A percentile compares a stretch with the other conserved stretches of the same genome.
phyloP scores from a whole-genome alignment of 208 protist species.

The Acanthamoeba quina region DNA sequence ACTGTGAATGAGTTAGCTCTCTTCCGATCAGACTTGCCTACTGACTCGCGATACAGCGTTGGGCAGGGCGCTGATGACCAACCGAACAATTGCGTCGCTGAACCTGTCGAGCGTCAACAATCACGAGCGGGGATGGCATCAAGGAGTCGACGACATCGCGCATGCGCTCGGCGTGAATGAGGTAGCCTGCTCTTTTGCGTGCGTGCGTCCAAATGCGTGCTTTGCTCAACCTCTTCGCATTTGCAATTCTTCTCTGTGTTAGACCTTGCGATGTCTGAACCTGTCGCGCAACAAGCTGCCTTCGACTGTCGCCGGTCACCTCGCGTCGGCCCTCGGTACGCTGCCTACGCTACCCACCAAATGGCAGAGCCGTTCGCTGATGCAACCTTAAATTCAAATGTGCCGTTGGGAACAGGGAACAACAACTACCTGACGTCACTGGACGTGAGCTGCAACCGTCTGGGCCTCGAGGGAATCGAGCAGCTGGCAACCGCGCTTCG shows the following conservation, averaged over 20 bases:
- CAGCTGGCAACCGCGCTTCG: conserved; percentile 12
- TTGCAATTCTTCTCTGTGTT: not conserved
- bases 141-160: not conserved
- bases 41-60: not conserved
- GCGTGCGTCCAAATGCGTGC: too few species aligned
- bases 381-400: not conserved
- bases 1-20: too few species aligned
- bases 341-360: not conserved
- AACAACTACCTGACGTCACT: conserved; percentile 44
- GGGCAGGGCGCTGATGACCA: not conserved
- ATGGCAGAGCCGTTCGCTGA: not conserved
- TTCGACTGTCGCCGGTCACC: not conserved
- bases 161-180: conserved; percentile 18
- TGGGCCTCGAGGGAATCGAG: conserved; percentile 17
- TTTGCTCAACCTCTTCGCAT: not conserved
- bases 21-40: not conserved
- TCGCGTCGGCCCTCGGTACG: conserved; percentile 23
- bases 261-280: not conserved
- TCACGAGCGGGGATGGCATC: conserved; percentile 38
- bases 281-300: conserved; percentile 61
- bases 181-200: not conserved
- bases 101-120: conserved; percentile 42
- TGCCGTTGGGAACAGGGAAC: not conserved
- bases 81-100: conserved; percentile 9
- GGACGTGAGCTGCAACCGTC: conserved; percentile 20